Evolutionary conservation across 2,329 filamentous ascomycete genomes (phyloP).

Genomic region (Hymenoscyphus linearis): DNA sequence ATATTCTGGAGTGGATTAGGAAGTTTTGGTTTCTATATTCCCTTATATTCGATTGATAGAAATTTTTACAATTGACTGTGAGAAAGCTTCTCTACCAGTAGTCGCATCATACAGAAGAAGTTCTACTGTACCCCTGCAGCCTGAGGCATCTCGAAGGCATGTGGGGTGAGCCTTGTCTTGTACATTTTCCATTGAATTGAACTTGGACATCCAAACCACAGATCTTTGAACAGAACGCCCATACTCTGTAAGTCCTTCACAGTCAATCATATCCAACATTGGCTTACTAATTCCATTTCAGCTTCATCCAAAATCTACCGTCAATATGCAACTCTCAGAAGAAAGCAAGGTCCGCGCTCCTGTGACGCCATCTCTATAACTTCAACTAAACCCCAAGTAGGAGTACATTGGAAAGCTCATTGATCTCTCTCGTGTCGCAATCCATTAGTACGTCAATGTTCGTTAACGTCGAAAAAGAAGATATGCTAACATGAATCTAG

Average conservation of each 20-base stretch:
- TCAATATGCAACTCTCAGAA: slow-evolving; percentile 64
- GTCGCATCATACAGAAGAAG: no score
- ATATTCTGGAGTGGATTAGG: not conserved
- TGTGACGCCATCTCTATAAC: not conserved
- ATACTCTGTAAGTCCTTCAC: slow-evolving; percentile 11
- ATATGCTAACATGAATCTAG: slow-evolving; percentile 45
- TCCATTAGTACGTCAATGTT: slow-evolving; percentile 74
- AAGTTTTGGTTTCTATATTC: not conserved
- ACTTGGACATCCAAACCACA: not conserved
- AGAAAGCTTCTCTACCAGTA: not conserved
- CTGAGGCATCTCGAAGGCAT: not conserved
- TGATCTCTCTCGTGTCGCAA: slow-evolving; percentile 84
- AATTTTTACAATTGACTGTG: not conserved
- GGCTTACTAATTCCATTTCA: slow-evolving; percentile 12
- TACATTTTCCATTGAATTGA: not conserved
- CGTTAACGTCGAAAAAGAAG: not conserved
- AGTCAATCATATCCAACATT: not conserved
- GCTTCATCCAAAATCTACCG: slow-evolving; percentile 11
- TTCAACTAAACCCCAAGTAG: slow-evolving; percentile 42
- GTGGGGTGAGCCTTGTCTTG: not conserved
- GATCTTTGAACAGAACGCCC: not conserved
- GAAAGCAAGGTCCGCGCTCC: slow-evolving; percentile 75
- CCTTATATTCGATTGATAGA: no score
- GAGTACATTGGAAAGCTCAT: slow-evolving; percentile 98
- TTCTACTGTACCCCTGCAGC: not conserved